Percentiles rank a stretch among this genome's conserved stretches.
phyloP scores from a whole-genome alignment of 2,329 filamentous ascomycete species.

The Cladosporium halotolerans region DNA sequence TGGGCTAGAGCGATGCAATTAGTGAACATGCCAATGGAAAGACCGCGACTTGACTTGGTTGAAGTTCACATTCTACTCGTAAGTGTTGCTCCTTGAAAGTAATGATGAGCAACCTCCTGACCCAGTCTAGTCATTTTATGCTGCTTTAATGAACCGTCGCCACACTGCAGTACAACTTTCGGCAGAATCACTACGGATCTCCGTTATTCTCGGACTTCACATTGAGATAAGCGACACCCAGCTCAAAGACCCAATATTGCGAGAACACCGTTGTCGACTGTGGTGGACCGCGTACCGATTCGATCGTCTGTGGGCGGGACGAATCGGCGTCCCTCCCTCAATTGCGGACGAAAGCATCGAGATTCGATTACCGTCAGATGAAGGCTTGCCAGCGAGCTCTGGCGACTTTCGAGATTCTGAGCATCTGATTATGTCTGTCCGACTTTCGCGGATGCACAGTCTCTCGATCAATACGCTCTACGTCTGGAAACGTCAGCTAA shows the following conservation, averaged over 20 bases:
- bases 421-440: slow-evolving; percentile 35
- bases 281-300: slow-evolving; percentile 33
- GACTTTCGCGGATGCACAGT: slow-evolving; percentile 32
- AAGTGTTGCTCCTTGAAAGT: slow-evolving; percentile 13
- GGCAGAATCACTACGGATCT: slow-evolving; percentile 40
- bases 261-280: slow-evolving; percentile 29
- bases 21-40: slow-evolving; percentile 36
- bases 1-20: slow-evolving; percentile 38
- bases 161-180: slow-evolving; percentile 41
- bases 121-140: slow-evolving; percentile 38
- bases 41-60: slow-evolving; percentile 39
- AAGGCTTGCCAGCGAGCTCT: slow-evolving; percentile 22
- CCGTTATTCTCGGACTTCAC: slow-evolving; percentile 42
- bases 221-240: slow-evolving; percentile 35
- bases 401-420: slow-evolving; percentile 32
- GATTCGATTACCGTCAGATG: slow-evolving; percentile 38
- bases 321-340: slow-evolving; percentile 29
- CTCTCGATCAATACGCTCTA: slow-evolving; percentile 27
- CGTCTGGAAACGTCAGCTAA: slow-evolving; percentile 24
- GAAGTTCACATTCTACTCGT: slow-evolving; percentile 42
- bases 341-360: slow-evolving; percentile 33
- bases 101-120: background rate
- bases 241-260: slow-evolving; percentile 31
- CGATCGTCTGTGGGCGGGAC: slow-evolving; percentile 32
- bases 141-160: slow-evolving; percentile 39